These are phyloP conservation scores for Neurospora hispaniola DNA, from an alignment of 495 filamentous ascomycete genomes.

Conservation along the genomic window DNA sequence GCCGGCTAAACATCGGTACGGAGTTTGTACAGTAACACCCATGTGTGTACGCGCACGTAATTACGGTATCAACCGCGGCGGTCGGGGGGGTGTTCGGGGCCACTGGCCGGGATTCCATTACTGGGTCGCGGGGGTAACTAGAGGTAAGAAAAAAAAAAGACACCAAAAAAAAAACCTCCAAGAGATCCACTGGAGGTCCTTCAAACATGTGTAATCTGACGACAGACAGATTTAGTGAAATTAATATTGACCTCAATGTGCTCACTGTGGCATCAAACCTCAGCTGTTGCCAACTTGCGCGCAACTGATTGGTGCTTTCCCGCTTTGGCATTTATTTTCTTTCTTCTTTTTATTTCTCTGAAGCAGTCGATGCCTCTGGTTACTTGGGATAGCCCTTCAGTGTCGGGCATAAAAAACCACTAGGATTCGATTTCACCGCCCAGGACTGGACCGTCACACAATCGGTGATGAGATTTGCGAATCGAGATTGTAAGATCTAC, in stretches of 20 bases:
- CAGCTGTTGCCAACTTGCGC: background rate
- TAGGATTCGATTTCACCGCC: background rate
- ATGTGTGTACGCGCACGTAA: background rate
- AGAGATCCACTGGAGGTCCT: background rate
- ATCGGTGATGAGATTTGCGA: background rate
- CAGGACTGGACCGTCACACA: background rate
- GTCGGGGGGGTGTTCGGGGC: background rate
- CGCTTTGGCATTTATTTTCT: too few relatives aligned
- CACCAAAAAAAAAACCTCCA: too few relatives aligned
- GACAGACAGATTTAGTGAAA: background rate
- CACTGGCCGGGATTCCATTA: background rate
- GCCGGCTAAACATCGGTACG: background rate
- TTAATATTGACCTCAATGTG: background rate
- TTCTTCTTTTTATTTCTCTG: background rate
- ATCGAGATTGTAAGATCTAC: background rate
- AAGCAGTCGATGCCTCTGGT: background rate
- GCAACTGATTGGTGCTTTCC: background rate
- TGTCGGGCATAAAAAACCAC: background rate
- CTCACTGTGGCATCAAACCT: background rate
- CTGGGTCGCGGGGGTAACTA: background rate
- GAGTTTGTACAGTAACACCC: background rate
- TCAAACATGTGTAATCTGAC: slow-evolving; percentile 1
- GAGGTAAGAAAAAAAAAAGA: background rate
- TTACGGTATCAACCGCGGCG: background rate
- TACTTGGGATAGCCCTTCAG: background rate